Evolutionary conservation across 1,284 basidiomycete genomes (phyloP).

Genomic region (Irpex sp.): DNA sequence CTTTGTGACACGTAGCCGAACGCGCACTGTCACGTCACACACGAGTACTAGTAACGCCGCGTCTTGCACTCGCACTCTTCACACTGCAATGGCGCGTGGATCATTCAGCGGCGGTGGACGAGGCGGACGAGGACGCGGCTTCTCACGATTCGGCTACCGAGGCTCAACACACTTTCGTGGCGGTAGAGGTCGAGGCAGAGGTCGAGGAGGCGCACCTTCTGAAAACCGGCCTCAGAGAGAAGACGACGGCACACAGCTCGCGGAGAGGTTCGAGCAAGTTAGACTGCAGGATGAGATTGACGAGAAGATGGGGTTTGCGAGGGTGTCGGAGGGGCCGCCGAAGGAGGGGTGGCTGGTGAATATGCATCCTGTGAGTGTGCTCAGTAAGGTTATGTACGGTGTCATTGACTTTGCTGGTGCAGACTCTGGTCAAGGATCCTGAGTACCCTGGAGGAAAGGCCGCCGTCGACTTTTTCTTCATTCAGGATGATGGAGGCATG

Average conservation of each 20-base stretch:
- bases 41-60: not conserved
- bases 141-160: slow-evolving; percentile 30
- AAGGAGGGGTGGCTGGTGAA: slow-evolving; percentile 95
- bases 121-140: slow-evolving; percentile 20
- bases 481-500: slow-evolving; percentile 94
- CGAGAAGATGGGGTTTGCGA: slow-evolving; percentile 87
- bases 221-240: slow-evolving; percentile 58
- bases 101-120: slow-evolving; percentile 13
- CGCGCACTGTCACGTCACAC: not conserved
- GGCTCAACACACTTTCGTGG: slow-evolving; percentile 36
- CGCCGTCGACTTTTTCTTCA: slow-evolving; percentile 97
- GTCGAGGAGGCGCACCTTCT: slow-evolving; percentile 36
- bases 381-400: not conserved
- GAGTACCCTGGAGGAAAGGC: slow-evolving; percentile 80
- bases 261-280: slow-evolving; percentile 81
- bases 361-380: slow-evolving; percentile 86
- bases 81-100: slow-evolving; percentile 24
- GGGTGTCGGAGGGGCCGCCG: slow-evolving; percentile 69
- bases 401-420: not conserved
- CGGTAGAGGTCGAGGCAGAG: slow-evolving; percentile 44
- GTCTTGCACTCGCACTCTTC: not conserved
- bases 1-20: not conserved
- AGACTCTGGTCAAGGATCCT: slow-evolving; percentile 86
- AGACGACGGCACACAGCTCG: slow-evolving; percentile 82
- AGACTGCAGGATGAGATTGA: slow-evolving; percentile 84